Conservation (phyloP, 768 basidiomycete species). For the Suillus hirtellus region DNA sequence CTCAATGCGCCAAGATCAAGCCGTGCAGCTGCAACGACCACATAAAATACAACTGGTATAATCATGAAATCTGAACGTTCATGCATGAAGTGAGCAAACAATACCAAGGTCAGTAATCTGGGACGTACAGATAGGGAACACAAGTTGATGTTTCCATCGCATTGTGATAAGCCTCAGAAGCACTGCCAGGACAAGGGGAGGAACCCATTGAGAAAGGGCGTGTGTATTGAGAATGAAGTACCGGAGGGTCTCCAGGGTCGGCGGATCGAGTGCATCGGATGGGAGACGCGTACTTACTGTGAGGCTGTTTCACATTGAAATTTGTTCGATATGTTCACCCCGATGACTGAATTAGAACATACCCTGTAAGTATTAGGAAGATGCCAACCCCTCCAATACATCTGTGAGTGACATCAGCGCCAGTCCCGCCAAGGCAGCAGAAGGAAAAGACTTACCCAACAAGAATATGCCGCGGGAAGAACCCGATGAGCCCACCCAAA, state of each 20-base stretch:
- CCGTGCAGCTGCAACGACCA: constrained; percentile 64
- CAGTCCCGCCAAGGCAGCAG: background rate
- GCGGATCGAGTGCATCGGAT: constrained; percentile 68
- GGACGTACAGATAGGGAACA: constrained; percentile 83
- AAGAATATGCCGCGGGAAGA: constrained; percentile 95
- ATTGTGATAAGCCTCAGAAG: constrained; percentile 79
- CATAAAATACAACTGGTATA: constrained; percentile 84
- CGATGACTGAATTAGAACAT: constrained; percentile 21
- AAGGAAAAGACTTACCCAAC: constrained; percentile 64
- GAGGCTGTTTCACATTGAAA: constrained; percentile 45
- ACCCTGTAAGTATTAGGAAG: constrained; percentile 91
- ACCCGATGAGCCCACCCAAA: constrained; percentile 85
- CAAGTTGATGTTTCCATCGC: constrained; percentile 80
- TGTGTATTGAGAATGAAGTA: constrained; percentile 66
- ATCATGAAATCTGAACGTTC: constrained; percentile 63
- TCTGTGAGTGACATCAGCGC: constrained; percentile 30
- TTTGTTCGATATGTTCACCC: background rate
- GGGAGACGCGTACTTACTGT: constrained; percentile 83
- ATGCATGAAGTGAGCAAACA: background rate
- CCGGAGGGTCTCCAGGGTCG: constrained; percentile 63
- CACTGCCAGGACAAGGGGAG: constrained; percentile 76
- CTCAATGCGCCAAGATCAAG: constrained; percentile 64
- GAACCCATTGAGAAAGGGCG: constrained; percentile 73
- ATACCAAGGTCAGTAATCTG: constrained; percentile 19
- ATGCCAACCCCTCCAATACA: constrained; percentile 96